These are phyloP conservation scores for Amanita fuliginea DNA, from an alignment of 768 basidiomycete genomes.

Conservation along the genomic window DNA sequence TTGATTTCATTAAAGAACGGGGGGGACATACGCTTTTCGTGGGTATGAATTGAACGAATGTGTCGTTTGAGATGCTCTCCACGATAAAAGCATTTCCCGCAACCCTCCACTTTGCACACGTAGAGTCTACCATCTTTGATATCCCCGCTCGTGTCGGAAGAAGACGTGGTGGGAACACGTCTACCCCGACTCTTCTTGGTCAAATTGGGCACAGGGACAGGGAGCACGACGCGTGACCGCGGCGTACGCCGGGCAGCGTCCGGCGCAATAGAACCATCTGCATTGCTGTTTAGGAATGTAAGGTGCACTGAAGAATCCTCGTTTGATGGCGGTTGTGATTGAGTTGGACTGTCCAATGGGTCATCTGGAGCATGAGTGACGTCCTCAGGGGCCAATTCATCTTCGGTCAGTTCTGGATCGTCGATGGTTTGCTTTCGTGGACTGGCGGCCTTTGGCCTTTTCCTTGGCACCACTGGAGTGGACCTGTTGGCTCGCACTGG, in stretches of 20 bases:
- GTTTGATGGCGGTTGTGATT: background rate
- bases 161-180: slow-evolving; percentile 49
- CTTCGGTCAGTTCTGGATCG: slow-evolving; percentile 6
- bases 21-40: slow-evolving; percentile 67
- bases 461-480: background rate
- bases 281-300: slow-evolving; percentile 8
- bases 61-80: slow-evolving; percentile 72
- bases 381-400: slow-evolving; percentile 3
- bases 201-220: slow-evolving; percentile 64
- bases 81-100: slow-evolving; percentile 64
- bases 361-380: background rate
- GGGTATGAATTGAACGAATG: slow-evolving; percentile 63
- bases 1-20: slow-evolving; percentile 9
- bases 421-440: slow-evolving; percentile 1
- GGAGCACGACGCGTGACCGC: slow-evolving; percentile 43
- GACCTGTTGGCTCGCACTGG: background rate
- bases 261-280: slow-evolving; percentile 8
- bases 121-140: slow-evolving; percentile 27
- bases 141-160: slow-evolving; percentile 7
- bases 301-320: slow-evolving; percentile 6
- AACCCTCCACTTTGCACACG: slow-evolving; percentile 56
- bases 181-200: slow-evolving; percentile 76
- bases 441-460: slow-evolving; percentile 3
- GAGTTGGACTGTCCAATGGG: background rate
- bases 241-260: slow-evolving; percentile 29